A percentile compares a stretch with the other conserved stretches of the same genome.
These are phyloP conservation scores for Saccharomycopsis javanensis DNA, from an alignment of 805 yeast species.

Conservation along the genomic window DNA sequence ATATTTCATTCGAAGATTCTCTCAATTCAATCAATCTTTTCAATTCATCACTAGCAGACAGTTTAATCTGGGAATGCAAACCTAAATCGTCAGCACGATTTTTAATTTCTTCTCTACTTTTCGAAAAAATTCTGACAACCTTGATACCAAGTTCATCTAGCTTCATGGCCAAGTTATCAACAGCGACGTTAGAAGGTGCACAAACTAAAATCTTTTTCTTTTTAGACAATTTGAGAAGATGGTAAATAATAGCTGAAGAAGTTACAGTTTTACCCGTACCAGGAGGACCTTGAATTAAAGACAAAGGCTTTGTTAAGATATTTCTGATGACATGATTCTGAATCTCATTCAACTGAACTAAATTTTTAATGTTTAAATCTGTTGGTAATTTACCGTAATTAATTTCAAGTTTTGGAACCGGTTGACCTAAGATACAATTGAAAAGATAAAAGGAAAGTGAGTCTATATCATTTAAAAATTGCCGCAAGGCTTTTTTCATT, in stretches of 20 bases:
- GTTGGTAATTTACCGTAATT: conserved; percentile 55
- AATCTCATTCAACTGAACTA: conserved; percentile 63
- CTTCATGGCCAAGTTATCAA: conserved; percentile 77
- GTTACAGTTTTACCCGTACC: conserved; percentile 96
- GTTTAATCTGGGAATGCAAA: conserved; percentile 42
- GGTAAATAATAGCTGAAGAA: conserved; percentile 79
- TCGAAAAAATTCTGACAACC: conserved; percentile 71
- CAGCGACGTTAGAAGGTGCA: conserved; percentile 95
- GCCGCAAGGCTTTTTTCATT: conserved; percentile 69
- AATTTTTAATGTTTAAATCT: conserved; percentile 52
- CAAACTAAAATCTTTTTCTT: conserved; percentile 64
- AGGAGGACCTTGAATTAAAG: conserved; percentile 91
- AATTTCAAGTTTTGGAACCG: conserved; percentile 26
- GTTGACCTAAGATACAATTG: conserved; percentile 73
- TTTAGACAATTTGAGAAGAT: conserved; percentile 50
- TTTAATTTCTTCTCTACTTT: conserved; percentile 72
- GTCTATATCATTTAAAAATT: conserved; percentile 59
- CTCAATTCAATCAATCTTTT: conserved; percentile 48
- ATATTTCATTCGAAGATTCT: conserved; percentile 61
- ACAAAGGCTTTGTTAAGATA: conserved; percentile 61
- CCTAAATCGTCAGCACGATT: conserved; percentile 48
- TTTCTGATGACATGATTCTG: conserved; percentile 68
- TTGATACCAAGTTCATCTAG: conserved; percentile 60
- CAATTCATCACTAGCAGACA: conserved; percentile 44
- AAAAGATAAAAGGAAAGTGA: conserved; percentile 68